Evolutionary conservation across 2,329 filamentous ascomycete genomes (phyloP).

Genomic region (Teratosphaeria zuluensis): DNA sequence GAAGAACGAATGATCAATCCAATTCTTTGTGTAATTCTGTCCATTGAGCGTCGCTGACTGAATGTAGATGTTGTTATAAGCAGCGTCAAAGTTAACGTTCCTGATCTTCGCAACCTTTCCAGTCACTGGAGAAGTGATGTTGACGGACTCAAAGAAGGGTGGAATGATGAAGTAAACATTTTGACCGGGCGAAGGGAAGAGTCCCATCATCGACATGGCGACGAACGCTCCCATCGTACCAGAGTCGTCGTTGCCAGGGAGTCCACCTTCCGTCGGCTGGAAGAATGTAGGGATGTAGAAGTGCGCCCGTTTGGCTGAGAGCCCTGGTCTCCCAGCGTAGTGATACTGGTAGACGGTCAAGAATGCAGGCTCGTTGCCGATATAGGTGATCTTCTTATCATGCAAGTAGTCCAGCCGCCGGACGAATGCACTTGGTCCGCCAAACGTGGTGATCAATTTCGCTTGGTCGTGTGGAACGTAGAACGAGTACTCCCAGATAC

Average conservation of each 20-base stretch:
- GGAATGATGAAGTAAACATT: constrained; percentile 40
- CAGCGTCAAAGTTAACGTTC: constrained; percentile 35
- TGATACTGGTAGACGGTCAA: constrained; percentile 51
- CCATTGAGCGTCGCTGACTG: constrained; percentile 60
- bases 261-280: constrained; percentile 42
- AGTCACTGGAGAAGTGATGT: constrained; percentile 45
- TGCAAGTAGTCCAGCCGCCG: constrained; percentile 54
- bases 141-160: constrained; percentile 53
- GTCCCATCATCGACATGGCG: constrained; percentile 58
- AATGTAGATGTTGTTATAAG: constrained; percentile 44
- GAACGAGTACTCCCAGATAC: constrained; percentile 60
- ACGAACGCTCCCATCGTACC: constrained; percentile 65
- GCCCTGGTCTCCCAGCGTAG: constrained; percentile 53
- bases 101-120: constrained; percentile 42
- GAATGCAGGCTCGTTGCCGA: constrained; percentile 54
- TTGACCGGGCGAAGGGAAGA: constrained; percentile 60
- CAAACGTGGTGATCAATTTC: constrained; percentile 41
- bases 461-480: constrained; percentile 55
- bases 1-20: constrained; percentile 60
- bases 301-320: constrained; percentile 50
- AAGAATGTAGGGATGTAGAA: constrained; percentile 52
- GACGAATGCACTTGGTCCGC: constrained; percentile 48
- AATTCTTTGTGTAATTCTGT: constrained; percentile 50
- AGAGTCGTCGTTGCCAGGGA: constrained; percentile 62
- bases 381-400: constrained; percentile 43